These are phyloP conservation scores for Rhizophora mangle DNA, from an alignment of 345 rosid species.

Conservation along the genomic window DNA sequence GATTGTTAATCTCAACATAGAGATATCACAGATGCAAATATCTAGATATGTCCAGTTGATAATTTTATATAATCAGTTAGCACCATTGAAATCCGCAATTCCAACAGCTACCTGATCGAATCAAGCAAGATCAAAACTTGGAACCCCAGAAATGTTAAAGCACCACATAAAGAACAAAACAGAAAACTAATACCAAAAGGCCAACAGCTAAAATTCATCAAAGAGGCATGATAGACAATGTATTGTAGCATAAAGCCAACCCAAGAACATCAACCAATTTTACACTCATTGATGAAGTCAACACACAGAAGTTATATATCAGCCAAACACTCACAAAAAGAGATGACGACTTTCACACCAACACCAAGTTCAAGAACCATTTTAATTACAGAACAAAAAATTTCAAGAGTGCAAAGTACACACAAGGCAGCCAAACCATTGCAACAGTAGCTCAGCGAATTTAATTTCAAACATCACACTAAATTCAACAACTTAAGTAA, in stretches of 20 bases:
- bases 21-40: no score
- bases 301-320: background rate
- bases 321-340: background rate
- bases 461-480: background rate
- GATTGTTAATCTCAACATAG: no score
- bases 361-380: background rate
- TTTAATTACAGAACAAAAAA: background rate
- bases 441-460: background rate
- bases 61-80: background rate
- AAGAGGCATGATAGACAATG: background rate
- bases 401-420: background rate
- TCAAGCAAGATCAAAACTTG: background rate
- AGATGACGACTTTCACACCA: background rate
- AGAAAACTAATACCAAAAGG: background rate
- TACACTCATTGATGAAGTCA: background rate
- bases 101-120: background rate
- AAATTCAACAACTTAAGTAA: no score
- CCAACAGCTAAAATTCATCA: conserved; percentile 2
- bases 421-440: background rate
- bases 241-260: background rate
- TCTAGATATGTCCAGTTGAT: background rate
- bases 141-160: background rate
- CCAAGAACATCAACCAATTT: background rate
- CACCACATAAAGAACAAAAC: background rate
- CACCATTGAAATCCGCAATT: background rate